These are phyloP conservation scores for Austroboletus eburneus DNA, from an alignment of 768 basidiomycete species.

Conservation along the genomic window DNA sequence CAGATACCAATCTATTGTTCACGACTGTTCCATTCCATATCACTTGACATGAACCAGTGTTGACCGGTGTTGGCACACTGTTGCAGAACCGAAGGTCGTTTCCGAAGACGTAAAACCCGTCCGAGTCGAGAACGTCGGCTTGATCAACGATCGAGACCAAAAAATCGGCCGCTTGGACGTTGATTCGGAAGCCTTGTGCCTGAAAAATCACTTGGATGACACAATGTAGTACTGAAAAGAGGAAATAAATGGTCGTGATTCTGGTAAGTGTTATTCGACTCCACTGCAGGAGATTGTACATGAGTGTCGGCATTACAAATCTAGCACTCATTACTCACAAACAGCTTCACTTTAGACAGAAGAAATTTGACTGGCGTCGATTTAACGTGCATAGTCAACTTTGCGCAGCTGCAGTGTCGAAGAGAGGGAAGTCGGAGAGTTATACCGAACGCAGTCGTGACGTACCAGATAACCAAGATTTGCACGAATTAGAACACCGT, in stretches of 20 bases:
- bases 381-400: conserved; percentile 36
- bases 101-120: conserved; percentile 42
- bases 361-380: conserved; percentile 36
- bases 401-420: background rate
- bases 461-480: conserved; percentile 1
- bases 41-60: conserved; percentile 41
- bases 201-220: conserved; percentile 66
- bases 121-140: conserved; percentile 44
- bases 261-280: conserved; percentile 65
- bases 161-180: conserved; percentile 52
- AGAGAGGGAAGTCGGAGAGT: background rate
- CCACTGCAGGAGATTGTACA: conserved; percentile 42
- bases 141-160: conserved; percentile 47
- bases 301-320: background rate
- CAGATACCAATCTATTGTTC: conserved; percentile 5
- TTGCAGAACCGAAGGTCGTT: conserved; percentile 56
- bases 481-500: conserved; percentile 2
- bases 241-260: conserved; percentile 60
- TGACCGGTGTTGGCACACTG: conserved; percentile 39
- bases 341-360: conserved; percentile 41
- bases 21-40: conserved; percentile 48
- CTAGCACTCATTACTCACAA: conserved; percentile 36
- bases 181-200: conserved; percentile 60
- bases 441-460: background rate
- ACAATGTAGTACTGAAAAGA: conserved; percentile 65